Base-by-base conservation (phyloP, 192 early-diverging fungal genomes). In the Coemansia furcata region DNA sequence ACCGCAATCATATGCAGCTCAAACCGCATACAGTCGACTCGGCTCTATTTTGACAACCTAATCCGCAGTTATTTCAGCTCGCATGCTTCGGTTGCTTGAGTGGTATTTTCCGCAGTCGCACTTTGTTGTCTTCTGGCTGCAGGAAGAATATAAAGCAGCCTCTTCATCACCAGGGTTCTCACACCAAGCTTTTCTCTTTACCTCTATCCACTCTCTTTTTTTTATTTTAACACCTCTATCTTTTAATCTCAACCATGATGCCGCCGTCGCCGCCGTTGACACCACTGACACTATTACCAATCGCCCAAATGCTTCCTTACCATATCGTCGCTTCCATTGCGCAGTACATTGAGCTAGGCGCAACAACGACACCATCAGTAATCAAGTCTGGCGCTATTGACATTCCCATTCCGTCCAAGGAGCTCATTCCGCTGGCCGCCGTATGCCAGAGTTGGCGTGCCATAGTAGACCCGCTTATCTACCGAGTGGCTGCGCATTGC, bases 391-490 rank as follows among this genome's bases (percentile, higher is more conserved):
- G 59, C 30, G 30, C 6, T 15, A 40, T 15, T 10, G 30, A 7
- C 12, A 21, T 44, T 26, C 67, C 62, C 17, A 33, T 57, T 26
- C 49, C 17, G 6, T 15, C 61, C 23, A 37, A n/a, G 3, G 39
- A 49, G 49, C 44, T 68, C 3, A 43, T 60, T 1, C 65, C 75
- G 8, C 40, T 72, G 2, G 59, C 67, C 35, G 33, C 43, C 15
- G 58, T 66, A 17, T 64, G 69, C 59, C 62, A 55, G 17, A n/a
- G 46, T 4, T 67, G 70, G 75, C 60, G 71, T n/a, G 14, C 23
- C 1, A 57, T 65, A 14, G 62, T 52, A 21, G 70, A 64, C 21
- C 42, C 70, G n/a, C 40, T 62, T 23, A 68, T 68, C 40, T 77
- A 77, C 50, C 59, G 52, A 36, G 26, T 39, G 11, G 63, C 73